A percentile compares a stretch with the other conserved stretches of the same genome.
Evolutionary conservation across 306 rosid species (phyloP).

Genomic region (Cucurbita ficifolia): DNA sequence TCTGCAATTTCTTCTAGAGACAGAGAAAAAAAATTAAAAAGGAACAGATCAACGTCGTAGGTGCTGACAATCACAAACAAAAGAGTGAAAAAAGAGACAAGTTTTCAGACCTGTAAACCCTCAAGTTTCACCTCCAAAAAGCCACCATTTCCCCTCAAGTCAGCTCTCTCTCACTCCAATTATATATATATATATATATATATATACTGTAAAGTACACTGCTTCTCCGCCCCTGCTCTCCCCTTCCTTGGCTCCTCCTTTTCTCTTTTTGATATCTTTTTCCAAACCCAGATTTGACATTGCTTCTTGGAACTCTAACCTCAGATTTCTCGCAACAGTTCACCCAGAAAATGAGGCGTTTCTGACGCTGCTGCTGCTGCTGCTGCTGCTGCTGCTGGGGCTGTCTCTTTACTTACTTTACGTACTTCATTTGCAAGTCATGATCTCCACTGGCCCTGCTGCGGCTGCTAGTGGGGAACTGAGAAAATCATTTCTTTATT

Average conservation of each 20-base stretch:
- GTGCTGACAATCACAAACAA: slow-evolving; percentile 10
- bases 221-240: not conserved
- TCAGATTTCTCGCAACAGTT: slow-evolving; percentile 7
- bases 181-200: not conserved
- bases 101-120: not conserved
- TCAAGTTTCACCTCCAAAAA: slow-evolving; percentile 2
- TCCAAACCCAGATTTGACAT: slow-evolving; percentile 3
- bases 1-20: not conserved
- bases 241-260: not conserved
- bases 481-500: not conserved
- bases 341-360: not conserved
- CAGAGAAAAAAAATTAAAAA: not conserved
- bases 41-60: slow-evolving; percentile 4
- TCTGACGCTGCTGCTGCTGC: slow-evolving; percentile 14
- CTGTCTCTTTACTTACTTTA: not conserved
- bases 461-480: not conserved
- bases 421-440: slow-evolving; percentile 15
- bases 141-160: slow-evolving; percentile 14
- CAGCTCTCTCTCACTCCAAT: slow-evolving; percentile 18
- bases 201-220: not conserved
- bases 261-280: not conserved
- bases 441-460: not conserved
- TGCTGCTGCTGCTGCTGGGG: slow-evolving; percentile 20
- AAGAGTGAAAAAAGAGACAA: not conserved
- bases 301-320: slow-evolving; percentile 6